A percentile compares a stretch with the other conserved stretches of the same genome.
phyloP scores from a whole-genome alignment of 495 filamentous ascomycete species.

The Oidiodendron maius region DNA sequence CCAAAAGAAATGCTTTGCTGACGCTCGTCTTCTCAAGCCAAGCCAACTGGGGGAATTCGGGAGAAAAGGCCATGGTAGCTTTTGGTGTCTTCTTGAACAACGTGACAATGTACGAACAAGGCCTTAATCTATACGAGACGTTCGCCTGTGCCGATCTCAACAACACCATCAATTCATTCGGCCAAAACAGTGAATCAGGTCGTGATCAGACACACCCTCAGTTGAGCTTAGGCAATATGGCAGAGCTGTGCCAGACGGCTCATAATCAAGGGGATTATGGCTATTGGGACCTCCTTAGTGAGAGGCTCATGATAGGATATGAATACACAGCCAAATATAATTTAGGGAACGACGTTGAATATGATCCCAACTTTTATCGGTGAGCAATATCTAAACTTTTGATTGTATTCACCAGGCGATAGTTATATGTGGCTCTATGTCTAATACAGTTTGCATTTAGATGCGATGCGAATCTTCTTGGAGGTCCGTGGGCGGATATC shows the following conservation, averaged over 20 bases:
- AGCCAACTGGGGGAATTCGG: constrained; percentile 23
- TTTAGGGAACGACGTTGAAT: constrained; percentile 23
- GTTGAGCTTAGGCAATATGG: constrained; percentile 17
- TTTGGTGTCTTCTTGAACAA: constrained; percentile 35
- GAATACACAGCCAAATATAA: constrained; percentile 31
- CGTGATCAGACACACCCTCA: constrained; percentile 20
- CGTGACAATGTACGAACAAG: constrained; percentile 28
- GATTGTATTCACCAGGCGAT: no score
- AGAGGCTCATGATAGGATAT: constrained; percentile 24
- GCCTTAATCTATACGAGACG: constrained; percentile 22
- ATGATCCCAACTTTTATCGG: constrained; percentile 25
- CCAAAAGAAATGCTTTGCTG: no score
- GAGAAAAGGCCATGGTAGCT: constrained; percentile 26
- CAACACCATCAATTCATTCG: constrained; percentile 13
- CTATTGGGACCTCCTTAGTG: constrained; percentile 22
- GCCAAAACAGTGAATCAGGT: constrained; percentile 22
- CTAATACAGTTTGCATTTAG: no score
- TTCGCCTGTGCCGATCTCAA: constrained; percentile 25
- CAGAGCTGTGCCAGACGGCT: constrained; percentile 17
- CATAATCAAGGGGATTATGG: constrained; percentile 22
- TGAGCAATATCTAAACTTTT: no score
- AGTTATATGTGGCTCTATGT: no score
- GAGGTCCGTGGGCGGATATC: constrained; percentile 24
- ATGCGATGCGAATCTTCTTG: constrained; percentile 30
- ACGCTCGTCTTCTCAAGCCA: no score